A percentile compares a stretch with the other conserved stretches of the same genome.
These are phyloP conservation scores for Durio zibethinus DNA, from an alignment of 345 rosid genomes.

Conservation along the genomic window DNA sequence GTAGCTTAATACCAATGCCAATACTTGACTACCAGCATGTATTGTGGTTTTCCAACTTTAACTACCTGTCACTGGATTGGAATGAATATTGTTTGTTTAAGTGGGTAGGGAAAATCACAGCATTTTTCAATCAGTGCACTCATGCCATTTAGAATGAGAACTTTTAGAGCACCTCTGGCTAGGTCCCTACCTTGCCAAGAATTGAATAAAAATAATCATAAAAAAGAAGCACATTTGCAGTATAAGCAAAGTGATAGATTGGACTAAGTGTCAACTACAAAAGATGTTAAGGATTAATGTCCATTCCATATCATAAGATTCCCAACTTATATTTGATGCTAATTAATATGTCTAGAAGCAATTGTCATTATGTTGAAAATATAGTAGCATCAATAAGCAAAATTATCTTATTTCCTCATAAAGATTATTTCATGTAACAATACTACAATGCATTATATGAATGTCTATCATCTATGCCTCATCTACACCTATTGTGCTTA, in stretches of 20 bases:
- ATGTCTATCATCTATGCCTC: background rate
- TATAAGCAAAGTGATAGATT: background rate
- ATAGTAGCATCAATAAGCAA: background rate
- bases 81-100: background rate
- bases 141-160: background rate
- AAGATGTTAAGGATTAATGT: background rate
- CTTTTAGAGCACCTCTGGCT: background rate
- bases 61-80: background rate
- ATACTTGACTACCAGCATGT: too few relatives aligned
- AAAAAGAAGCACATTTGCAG: background rate
- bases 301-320: background rate
- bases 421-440: background rate
- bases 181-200: background rate
- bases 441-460: background rate
- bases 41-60: background rate
- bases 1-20: background rate
- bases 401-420: background rate
- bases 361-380: background rate
- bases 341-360: background rate
- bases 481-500: background rate
- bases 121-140: background rate
- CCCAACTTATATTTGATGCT: background rate
- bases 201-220: too few relatives aligned
- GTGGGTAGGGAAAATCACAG: background rate
- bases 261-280: too few relatives aligned